phyloP scores from a whole-genome alignment of 1,284 basidiomycete genomes.

The Bondarzewia mesenterica region DNA sequence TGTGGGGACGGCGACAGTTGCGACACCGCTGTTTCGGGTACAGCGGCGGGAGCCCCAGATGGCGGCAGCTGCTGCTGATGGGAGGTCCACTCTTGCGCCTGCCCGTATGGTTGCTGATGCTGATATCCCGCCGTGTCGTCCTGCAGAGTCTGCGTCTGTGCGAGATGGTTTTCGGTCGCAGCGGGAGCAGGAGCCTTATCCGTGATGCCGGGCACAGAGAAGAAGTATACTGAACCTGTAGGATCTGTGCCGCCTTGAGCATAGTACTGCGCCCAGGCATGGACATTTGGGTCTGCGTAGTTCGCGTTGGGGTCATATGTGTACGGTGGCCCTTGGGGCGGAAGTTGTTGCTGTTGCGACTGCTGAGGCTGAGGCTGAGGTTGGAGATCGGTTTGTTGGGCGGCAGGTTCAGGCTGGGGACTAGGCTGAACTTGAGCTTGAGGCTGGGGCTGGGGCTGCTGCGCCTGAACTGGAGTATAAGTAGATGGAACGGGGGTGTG shows the following conservation, averaged over 20 bases:
- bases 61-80: not conserved
- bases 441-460: constrained; percentile 8
- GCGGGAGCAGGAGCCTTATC: constrained; percentile 19
- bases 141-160: not conserved
- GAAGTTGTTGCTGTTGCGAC: constrained; percentile 7
- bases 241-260: constrained; percentile 63
- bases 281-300: constrained; percentile 66
- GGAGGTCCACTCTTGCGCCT: constrained; percentile 3
- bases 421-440: constrained; percentile 8
- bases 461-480: constrained; percentile 15
- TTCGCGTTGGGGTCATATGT: constrained; percentile 55
- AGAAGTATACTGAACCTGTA: constrained; percentile 67
- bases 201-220: constrained; percentile 64
- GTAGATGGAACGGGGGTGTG: not conserved
- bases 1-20: not conserved
- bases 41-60: too few relatives aligned
- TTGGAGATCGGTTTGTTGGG: constrained; percentile 16
- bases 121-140: not conserved
- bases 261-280: constrained; percentile 78
- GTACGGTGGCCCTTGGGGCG: constrained; percentile 52
- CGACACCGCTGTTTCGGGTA: too few relatives aligned
- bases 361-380: constrained; percentile 13
- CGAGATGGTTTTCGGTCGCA: not conserved
- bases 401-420: constrained; percentile 2
- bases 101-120: not conserved